phyloP scores from a whole-genome alignment of 2,329 filamentous ascomycete species.

The Fusarium chaquense region DNA sequence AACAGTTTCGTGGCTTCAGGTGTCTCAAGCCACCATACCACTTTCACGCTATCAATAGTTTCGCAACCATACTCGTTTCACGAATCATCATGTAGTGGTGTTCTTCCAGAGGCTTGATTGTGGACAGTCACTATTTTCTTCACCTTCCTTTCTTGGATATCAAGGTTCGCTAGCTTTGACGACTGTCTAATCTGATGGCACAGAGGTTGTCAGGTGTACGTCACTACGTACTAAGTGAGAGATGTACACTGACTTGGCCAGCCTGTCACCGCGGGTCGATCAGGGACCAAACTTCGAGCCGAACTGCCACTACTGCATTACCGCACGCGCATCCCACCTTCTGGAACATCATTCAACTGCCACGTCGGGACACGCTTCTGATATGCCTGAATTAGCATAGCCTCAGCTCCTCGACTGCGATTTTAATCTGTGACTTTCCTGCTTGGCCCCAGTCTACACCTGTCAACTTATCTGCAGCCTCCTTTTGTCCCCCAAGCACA shows the following conservation, averaged over 20 bases:
- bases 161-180: conserved; percentile 7
- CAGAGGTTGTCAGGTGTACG: background rate
- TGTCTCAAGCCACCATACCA: conserved; percentile 15
- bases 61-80: conserved; percentile 14
- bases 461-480: conserved; percentile 55
- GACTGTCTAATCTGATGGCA: conserved; percentile 13
- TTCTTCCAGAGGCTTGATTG: conserved; percentile 4
- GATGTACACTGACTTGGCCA: background rate
- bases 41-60: conserved; percentile 5
- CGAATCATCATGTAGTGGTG: conserved; percentile 6
- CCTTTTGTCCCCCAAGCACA: conserved; percentile 51
- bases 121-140: conserved; percentile 9
- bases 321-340: conserved; percentile 1
- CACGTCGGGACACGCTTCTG: conserved; percentile 18
- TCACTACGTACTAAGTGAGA: background rate
- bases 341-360: conserved; percentile 23
- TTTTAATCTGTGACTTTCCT: conserved; percentile 60
- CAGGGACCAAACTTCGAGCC: conserved; percentile 37
- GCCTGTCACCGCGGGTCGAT: conserved; percentile 31
- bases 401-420: conserved; percentile 58
- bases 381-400: conserved; percentile 48
- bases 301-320: conserved; percentile 19
- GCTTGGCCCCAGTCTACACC: conserved; percentile 70
- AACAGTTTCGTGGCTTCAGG: conserved; percentile 19
- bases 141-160: conserved; percentile 37